Evolutionary conservation across 2,329 filamentous ascomycete genomes (phyloP), one percentile per base, ranked within the genome.

Genomic region (Alternaria sp.): DNA sequence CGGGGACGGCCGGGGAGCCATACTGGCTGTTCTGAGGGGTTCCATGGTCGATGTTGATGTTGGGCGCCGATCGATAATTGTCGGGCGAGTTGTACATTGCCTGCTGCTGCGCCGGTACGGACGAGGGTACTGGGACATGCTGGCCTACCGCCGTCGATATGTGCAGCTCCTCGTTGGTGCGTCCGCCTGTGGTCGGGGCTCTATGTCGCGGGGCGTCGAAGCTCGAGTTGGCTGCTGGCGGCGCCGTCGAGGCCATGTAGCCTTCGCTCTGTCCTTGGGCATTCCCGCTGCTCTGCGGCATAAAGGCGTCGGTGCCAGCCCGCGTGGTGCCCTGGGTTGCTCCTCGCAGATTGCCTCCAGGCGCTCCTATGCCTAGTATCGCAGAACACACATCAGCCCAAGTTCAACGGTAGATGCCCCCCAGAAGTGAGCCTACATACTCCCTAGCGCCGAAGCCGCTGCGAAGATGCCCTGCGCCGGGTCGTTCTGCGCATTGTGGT

Each of bases 11-110:
- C 44, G 78, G 67, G 22, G 74, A 54, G 54, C 79, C 76, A 71
- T 84, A 86, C 61, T 85, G 83, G 30, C 75, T 69, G 55, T 76
- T 73, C 58, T 77, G 74, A 24, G 84, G 80, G 20, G 81, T 82
- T n/a, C 84, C 82, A 67, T 88, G 85, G 66, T 89, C 87, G 49
- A 89, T 80, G 69, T 82, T 88, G 73, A 89, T 87, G 51, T 85
- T 83, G 52, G 86, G 85, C 61, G 81, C 71, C 26, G 71, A 80
- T 53, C 76, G 80, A 69, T 84, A 84, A 55, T 85, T 82, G 65
- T 83, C 80, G 44, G 83, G 78, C 57, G 82, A 77, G 65, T 82
- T 80, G 76, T 85, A 84, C 66, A 84, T 79, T 52, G 60, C 30
- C 54, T 68, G 68, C 48, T 62, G 73, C 52, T 68, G 68, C 48